These are phyloP conservation scores for Ettlia oleoabundans DNA, from an alignment of 139 green algal species.

Conservation along the genomic window DNA sequence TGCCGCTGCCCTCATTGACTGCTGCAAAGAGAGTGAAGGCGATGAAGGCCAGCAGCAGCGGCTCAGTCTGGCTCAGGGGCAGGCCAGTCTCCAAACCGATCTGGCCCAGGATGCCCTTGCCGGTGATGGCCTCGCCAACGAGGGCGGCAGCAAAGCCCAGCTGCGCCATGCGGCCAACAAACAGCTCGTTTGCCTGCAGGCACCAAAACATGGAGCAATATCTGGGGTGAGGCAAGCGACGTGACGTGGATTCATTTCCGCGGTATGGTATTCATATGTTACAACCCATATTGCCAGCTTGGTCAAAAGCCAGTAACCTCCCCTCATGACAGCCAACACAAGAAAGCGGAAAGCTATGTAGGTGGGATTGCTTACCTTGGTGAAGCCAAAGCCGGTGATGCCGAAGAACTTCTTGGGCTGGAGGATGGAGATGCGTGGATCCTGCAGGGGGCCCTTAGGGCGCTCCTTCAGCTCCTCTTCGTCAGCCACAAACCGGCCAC, in stretches of 20 bases:
- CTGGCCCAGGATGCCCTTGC: slow-evolving; percentile 79
- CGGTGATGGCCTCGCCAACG: slow-evolving; percentile 77
- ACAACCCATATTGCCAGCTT: too few relatives aligned
- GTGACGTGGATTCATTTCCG: background rate
- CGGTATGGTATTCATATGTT: too few relatives aligned
- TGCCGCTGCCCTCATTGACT: slow-evolving; percentile 60
- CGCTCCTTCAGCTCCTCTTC: slow-evolving; percentile 50
- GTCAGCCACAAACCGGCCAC: slow-evolving; percentile 48
- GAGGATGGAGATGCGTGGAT: slow-evolving; percentile 64
- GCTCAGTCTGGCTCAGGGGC: slow-evolving; percentile 70
- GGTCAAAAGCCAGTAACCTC: too few relatives aligned
- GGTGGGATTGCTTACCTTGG: slow-evolving; percentile 67
- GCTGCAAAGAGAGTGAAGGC: slow-evolving; percentile 63
- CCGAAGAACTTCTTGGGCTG: slow-evolving; percentile 44
- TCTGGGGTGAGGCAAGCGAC: background rate
- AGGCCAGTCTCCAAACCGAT: slow-evolving; percentile 70
- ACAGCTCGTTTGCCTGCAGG: slow-evolving; percentile 84
- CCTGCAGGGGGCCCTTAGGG: slow-evolving; percentile 65
- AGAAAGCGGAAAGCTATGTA: background rate
- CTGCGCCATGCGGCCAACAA: slow-evolving; percentile 82
- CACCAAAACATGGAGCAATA: background rate
- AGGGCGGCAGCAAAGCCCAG: slow-evolving; percentile 81
- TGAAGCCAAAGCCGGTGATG: slow-evolving; percentile 44
- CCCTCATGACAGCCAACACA: too few relatives aligned
- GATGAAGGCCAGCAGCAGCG: slow-evolving; percentile 72